Evolutionary conservation across 176 grass and related monocot genomes (phyloP).

Genomic region (Phragmites australis): DNA sequence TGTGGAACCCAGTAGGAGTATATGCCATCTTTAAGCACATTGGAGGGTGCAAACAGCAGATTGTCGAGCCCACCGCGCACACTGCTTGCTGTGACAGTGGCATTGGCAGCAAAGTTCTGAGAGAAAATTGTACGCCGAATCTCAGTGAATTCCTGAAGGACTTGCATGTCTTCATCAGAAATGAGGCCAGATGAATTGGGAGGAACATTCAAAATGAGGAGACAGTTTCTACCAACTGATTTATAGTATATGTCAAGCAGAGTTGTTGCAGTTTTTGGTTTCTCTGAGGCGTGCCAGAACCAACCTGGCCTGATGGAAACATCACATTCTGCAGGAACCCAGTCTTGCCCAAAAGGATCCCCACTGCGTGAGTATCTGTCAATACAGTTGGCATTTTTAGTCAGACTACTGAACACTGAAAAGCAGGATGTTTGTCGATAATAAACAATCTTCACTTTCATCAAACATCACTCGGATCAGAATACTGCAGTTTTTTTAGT

Average conservation of each 20-base stretch:
- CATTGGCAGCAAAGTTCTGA: slow-evolving; percentile 61
- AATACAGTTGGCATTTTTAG: slow-evolving; percentile 26
- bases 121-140: slow-evolving; percentile 74
- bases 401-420: background rate
- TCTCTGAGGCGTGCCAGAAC: slow-evolving; percentile 89
- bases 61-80: slow-evolving; percentile 58
- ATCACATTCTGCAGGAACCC: slow-evolving; percentile 95
- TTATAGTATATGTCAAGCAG: slow-evolving; percentile 96
- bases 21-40: slow-evolving; percentile 57
- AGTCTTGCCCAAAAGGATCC: slow-evolving; percentile 72
- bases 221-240: slow-evolving; percentile 93
- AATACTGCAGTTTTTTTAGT: background rate
- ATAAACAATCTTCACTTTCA: background rate
- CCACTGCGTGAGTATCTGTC: slow-evolving; percentile 60
- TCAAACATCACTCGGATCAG: background rate
- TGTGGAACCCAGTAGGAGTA: slow-evolving; percentile 78
- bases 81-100: slow-evolving; percentile 59
- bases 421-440: background rate
- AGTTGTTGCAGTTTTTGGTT: slow-evolving; percentile 60
- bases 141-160: slow-evolving; percentile 72
- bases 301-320: slow-evolving; percentile 91
- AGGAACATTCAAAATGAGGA: slow-evolving; percentile 89
- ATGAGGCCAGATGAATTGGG: slow-evolving; percentile 85
- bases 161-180: slow-evolving; percentile 69
- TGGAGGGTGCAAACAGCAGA: slow-evolving; percentile 66